phyloP scores from a whole-genome alignment of 2,329 filamentous ascomycete genomes.

The Xylaria polymorpha region DNA sequence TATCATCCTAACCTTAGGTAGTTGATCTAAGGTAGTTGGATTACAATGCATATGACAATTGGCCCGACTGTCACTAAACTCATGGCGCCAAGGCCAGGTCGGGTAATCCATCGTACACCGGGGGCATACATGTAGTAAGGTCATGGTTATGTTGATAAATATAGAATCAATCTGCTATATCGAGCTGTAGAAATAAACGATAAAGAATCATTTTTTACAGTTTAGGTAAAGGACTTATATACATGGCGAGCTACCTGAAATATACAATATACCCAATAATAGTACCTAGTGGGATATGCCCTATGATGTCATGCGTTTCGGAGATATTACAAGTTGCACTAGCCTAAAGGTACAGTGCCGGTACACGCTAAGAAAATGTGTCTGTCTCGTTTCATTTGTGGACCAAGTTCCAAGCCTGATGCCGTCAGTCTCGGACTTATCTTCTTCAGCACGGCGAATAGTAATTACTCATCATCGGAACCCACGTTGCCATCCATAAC shows the following conservation, averaged over 20 bases:
- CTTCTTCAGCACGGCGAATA: not conserved
- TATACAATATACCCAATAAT: too few relatives aligned
- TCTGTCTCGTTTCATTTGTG: not conserved
- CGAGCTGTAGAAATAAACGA: too few relatives aligned
- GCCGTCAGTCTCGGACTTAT: constrained; percentile 9
- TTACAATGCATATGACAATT: not conserved
- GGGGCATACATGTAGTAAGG: too few relatives aligned
- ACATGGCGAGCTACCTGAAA: too few relatives aligned
- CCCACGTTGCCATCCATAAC: not conserved
- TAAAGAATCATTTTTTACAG: too few relatives aligned
- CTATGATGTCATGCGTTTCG: not conserved
- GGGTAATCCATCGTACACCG: too few relatives aligned
- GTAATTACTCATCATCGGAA: not conserved
- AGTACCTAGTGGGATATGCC: too few relatives aligned
- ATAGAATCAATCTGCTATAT: too few relatives aligned
- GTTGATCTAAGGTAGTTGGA: not conserved
- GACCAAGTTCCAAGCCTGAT: not conserved
- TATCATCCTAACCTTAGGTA: not conserved
- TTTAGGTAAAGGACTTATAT: too few relatives aligned
- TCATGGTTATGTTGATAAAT: too few relatives aligned
- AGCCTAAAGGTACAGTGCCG: not conserved
- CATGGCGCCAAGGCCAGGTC: not conserved
- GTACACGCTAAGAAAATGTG: not conserved
- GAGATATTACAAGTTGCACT: constrained; percentile 1
- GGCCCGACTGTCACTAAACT: not conserved